These are phyloP conservation scores for Ramalina intermedia DNA, from an alignment of 495 filamentous ascomycete species.

Conservation along the genomic window DNA sequence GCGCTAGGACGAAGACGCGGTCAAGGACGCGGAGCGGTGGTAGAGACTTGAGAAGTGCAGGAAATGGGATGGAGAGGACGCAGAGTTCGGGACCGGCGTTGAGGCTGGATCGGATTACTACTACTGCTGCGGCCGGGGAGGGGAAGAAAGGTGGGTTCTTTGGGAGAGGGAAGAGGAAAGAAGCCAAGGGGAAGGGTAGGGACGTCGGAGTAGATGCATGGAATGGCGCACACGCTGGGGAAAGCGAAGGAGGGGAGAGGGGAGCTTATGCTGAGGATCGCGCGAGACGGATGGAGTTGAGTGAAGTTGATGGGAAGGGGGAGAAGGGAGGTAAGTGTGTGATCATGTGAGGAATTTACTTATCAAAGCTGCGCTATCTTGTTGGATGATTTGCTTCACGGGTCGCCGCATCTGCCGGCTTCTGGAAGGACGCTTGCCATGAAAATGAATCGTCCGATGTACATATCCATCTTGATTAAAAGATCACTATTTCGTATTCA, in stretches of 20 bases:
- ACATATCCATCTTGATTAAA: too few species aligned
- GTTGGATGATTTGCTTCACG: too few species aligned
- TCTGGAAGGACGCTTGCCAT: too few species aligned
- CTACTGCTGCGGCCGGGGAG: neutral
- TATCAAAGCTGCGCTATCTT: too few species aligned
- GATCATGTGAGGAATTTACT: slow-evolving; percentile 31
- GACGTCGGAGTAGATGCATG: too few species aligned
- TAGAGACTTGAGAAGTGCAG: slow-evolving; percentile 19
- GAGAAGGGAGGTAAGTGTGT: slow-evolving; percentile 34
- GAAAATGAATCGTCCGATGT: too few species aligned
- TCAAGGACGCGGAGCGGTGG: slow-evolving; percentile 16
- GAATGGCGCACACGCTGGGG: neutral
- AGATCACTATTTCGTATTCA: too few species aligned
- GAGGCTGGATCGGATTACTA: slow-evolving; percentile 5
- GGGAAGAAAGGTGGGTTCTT: slow-evolving; percentile 38
- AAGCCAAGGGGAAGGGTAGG: slow-evolving; percentile 18
- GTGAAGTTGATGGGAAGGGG: slow-evolving; percentile 7
- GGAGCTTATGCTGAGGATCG: neutral
- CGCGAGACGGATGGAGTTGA: too few species aligned
- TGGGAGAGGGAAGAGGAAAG: slow-evolving; percentile 23
- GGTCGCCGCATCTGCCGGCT: too few species aligned
- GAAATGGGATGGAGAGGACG: slow-evolving; percentile 30
- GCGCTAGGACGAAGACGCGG: slow-evolving; percentile 2
- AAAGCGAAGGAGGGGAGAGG: slow-evolving; percentile 26
- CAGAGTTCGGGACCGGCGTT: slow-evolving; percentile 10